Evolutionary conservation across 306 rosid species (phyloP), one percentile per base, ranked within the genome.

Genomic region (Fagus sylvatica): DNA sequence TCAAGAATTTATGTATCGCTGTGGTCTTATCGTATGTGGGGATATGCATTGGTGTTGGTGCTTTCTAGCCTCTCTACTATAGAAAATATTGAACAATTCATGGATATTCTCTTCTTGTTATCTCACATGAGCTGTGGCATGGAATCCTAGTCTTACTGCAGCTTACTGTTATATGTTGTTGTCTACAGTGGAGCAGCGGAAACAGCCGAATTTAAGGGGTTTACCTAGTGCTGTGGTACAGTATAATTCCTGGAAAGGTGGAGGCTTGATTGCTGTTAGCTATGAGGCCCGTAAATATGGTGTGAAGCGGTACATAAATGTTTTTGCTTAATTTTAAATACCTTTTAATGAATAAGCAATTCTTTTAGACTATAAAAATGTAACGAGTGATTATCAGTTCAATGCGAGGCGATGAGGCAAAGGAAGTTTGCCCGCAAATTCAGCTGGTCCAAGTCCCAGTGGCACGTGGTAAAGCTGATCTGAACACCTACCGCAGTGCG

Each of bases 351-450:
- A 32, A 11, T 55, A 64, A 71, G 3, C 10, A 40, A 8, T 7
- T 55, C 28, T 71, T 60, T 46, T 70, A 43, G 37, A 33, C 41
- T 59, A 3, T 1, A n/a, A 40, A 71, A 43, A 51, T 74, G 28
- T 42, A 53, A 32, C 67, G 39, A 53, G 57, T 82, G 71, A 0
- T 72, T 83, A 80, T 74, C 86, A 92, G 98, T 75, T 92, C 97
- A 56, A 94, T 94, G 98, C 88, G 98, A 19, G 98, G 98, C 8
- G 92, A 88, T 62, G 98, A 95, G 83, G 96, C 98, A 61, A 93
- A 90, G 85, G 76, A 88, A 71, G 89, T 83, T 36, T 95, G 98
- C 86, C 92, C 97, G 3, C 78, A 88, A 74, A 95, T 95, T 85
- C 92, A 92, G 65, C 82, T 95, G 32, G 92, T 91, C 43, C 93